phyloP scores from a whole-genome alignment of 2,329 filamentous ascomycete species.

The Fusarium sp. region DNA sequence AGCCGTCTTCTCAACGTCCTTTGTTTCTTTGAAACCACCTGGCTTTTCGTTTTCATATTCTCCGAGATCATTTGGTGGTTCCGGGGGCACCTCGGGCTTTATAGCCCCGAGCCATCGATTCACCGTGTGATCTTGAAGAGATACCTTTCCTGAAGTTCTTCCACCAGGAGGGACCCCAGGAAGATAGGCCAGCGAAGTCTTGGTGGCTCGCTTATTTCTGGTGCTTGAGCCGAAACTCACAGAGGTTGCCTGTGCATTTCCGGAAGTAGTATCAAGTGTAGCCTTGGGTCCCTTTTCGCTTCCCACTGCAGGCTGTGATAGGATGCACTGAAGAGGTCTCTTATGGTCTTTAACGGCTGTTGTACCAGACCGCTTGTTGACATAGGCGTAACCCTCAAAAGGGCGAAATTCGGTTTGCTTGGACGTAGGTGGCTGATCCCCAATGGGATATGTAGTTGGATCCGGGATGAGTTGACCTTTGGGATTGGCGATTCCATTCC shows the following conservation, averaged over 20 bases:
- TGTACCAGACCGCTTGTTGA: conserved; percentile 22
- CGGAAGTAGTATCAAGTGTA: neutral
- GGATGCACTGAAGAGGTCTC: neutral
- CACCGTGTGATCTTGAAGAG: neutral
- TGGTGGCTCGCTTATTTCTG: neutral
- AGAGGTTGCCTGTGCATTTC: neutral
- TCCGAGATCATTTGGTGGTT: neutral
- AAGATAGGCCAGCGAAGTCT: neutral
- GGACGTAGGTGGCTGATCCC: neutral
- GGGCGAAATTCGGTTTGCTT: conserved; percentile 17
- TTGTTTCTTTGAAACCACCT: neutral
- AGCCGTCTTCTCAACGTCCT: conserved; percentile 60
- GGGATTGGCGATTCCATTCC: conserved; percentile 26
- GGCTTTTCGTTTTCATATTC: neutral
- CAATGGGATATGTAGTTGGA: conserved; percentile 16
- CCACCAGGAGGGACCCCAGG: neutral
- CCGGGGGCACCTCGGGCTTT: neutral
- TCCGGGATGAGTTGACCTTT: conserved; percentile 13
- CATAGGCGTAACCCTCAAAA: conserved; percentile 36
- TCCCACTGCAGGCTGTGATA: neutral
- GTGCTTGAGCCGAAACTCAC: no score
- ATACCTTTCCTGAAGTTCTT: neutral
- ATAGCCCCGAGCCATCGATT: conserved; percentile 16
- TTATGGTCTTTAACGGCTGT: neutral
- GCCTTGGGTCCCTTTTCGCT: neutral